Evolutionary conservation across 2,329 filamentous ascomycete genomes (phyloP).

Genomic region (Lizonia empirigonia): DNA sequence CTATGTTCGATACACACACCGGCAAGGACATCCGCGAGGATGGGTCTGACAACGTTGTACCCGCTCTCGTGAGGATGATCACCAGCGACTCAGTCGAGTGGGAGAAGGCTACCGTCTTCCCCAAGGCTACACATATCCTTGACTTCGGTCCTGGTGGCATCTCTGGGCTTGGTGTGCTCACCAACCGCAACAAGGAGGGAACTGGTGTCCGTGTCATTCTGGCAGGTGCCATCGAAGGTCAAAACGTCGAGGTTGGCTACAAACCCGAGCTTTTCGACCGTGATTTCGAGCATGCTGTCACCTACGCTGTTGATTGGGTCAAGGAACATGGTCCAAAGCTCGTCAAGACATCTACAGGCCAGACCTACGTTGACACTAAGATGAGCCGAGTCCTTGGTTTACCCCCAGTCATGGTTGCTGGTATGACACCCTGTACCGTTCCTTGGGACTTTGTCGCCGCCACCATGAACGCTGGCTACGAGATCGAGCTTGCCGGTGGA

Average conservation of each 20-base stretch:
- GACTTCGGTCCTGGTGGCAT: constrained; percentile 98
- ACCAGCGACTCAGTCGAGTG: constrained; percentile 93
- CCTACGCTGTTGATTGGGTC: constrained; percentile 96
- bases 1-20: constrained; percentile 80
- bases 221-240: constrained; percentile 89
- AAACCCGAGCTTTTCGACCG: constrained; percentile 98
- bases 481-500: constrained; percentile 57
- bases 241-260: constrained; percentile 89
- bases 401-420: constrained; percentile 56
- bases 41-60: constrained; percentile 76
- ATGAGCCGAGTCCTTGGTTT: constrained; percentile 55
- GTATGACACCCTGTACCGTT: constrained; percentile 57
- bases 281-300: constrained; percentile 91
- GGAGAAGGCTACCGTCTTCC: constrained; percentile 93
- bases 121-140: constrained; percentile 87
- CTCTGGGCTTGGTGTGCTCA: constrained; percentile 92
- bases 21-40: constrained; percentile 81
- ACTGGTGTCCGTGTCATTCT: constrained; percentile 96
- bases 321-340: constrained; percentile 94
- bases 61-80: constrained; percentile 86
- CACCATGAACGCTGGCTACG: constrained; percentile 59
- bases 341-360: constrained; percentile 84
- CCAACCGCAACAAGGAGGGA: constrained; percentile 98
- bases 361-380: constrained; percentile 94
- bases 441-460: constrained; percentile 59